Base-by-base conservation (phyloP, 306 rosid genomes). In the Fragaria iinumae region DNA sequence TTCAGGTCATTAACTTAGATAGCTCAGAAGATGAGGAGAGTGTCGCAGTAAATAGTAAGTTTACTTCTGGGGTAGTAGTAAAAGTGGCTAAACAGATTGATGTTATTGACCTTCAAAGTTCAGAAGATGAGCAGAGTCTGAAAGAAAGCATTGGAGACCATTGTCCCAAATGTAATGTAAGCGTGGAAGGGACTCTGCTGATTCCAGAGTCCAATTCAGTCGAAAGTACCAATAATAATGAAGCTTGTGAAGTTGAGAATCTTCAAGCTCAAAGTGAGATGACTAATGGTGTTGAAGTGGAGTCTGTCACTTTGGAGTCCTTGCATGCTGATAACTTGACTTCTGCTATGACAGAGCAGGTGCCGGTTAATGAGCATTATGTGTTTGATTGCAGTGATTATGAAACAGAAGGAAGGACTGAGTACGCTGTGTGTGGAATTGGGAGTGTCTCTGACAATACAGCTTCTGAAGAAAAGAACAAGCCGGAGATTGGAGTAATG, bases 271-370 rank as follows among this genome's bases (percentile, higher is more conserved):
- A 53, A 53, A 53, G 25, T 53, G 59, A 53, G 25, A 53, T 53
- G 59, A 18, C 59, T 20, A 18, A n/a, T 18, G 3, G 3, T 53
- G 11, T n/a, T 53, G 59, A 8, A 53, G 0, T 20, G 25, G 59
- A 53, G 25, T 8, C 11, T 20, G 11, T 7, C 59, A 53, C 23
- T 53, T 7, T 82, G 66, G 85, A 29, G 41, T 74, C 80, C 25
- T 63, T 86, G 65, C 83, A 65, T 55, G 85, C 80, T 36, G 81
- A 36, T 75, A 91, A 91, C 87, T 75, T 89, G 82, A 84, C 87
- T 47, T 6, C n/a, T 48, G 57, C 23, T 18, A 53, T 81, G 86
- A 41, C n/a, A 0, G 87, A 79, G 34, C 75, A 64, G 74, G 68
- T 1, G 21, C 23, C 3, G 17, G 77, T 29, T 64, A 18, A 73